A percentile compares a stretch with the other conserved stretches of the same genome.
phyloP scores from a whole-genome alignment of 2,329 filamentous ascomycete genomes.

The Verticillium tricorpus region DNA sequence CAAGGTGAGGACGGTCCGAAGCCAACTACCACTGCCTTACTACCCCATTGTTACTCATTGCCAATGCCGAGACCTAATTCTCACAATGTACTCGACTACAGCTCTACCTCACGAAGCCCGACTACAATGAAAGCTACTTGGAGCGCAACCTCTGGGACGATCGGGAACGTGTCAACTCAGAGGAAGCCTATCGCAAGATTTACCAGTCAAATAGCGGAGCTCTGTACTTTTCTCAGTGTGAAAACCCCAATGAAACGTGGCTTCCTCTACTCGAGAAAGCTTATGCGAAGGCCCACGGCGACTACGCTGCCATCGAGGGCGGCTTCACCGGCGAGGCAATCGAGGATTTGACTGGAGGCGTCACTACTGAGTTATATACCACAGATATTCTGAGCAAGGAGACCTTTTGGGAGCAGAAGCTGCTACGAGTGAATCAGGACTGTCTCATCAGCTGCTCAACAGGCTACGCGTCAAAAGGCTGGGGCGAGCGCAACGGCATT shows the following conservation, averaged over 20 bases:
- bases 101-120: constrained; percentile 50
- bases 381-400: constrained; percentile 67
- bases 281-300: constrained; percentile 76
- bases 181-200: constrained; percentile 60
- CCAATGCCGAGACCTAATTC: background rate
- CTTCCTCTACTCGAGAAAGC: constrained; percentile 75
- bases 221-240: constrained; percentile 72
- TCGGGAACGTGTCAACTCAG: constrained; percentile 44
- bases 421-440: constrained; percentile 73
- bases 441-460: constrained; percentile 65
- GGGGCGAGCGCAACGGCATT: constrained; percentile 51
- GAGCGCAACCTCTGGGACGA: constrained; percentile 39
- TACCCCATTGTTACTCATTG: background rate
- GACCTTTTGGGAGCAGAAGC: constrained; percentile 70
- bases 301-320: constrained; percentile 70
- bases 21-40: background rate
- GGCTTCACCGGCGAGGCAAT: constrained; percentile 61
- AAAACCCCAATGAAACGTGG: constrained; percentile 74
- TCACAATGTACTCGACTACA: constrained; percentile 7
- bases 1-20: constrained; percentile 28
- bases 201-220: constrained; percentile 72
- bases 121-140: constrained; percentile 55
- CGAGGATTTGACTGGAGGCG: constrained; percentile 59
- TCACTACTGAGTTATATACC: constrained; percentile 61
- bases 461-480: constrained; percentile 39